Evolutionary conservation across 768 basidiomycete species (phyloP), one percentile per base, ranked within the genome.

Genomic region (Lanmaoa pseudosensibilis): DNA sequence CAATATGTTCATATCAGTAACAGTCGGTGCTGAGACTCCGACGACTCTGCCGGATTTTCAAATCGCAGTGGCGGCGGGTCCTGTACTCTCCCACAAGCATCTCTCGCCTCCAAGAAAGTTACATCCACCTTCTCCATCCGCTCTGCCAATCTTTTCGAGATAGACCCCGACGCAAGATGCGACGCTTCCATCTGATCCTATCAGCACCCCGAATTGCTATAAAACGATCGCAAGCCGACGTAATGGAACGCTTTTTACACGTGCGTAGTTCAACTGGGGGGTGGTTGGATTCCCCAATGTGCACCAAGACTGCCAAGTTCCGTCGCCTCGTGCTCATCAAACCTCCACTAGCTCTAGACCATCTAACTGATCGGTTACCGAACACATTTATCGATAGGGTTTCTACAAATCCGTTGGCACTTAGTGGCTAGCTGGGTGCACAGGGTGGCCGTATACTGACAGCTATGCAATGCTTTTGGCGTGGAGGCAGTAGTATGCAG

Each of bases 401-500:
- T 27, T 7, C 23, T 23, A 48, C 46, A 18, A 46, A 5, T 25
- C 15, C 9, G 30, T 18, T 38, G 23, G 32, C 32, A 43, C 15
- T 21, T n/a, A 18, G 40, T 44, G 50, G 58, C 43, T 39, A 44
- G 38, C 23, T 53, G 36, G 1, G 15, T 41, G 21, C 19, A 55
- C 50, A 52, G 41, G 46, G 10, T 12, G 44, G 36, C 50, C 41
- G 1, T 39, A 19, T 37, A 7, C 33, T n/a, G 3, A 59, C 11
- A 46, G 34, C 62, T 33, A 57, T 49, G 54, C 34, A n/a, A 45
- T 39, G n/a, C 23, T 19, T 44, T 30, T 39, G 36, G 54, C 48
- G 18, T 27, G 45, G 32, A 54, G 25, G 63, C 59, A 16, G n/a
- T 58, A 62, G 33, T 37, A 45, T 55, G 50, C 57, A n/a, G 54